These are phyloP conservation scores for Phytopythium sindhum DNA, from an alignment of 352 stramenopile genomes.

Conservation along the genomic window DNA sequence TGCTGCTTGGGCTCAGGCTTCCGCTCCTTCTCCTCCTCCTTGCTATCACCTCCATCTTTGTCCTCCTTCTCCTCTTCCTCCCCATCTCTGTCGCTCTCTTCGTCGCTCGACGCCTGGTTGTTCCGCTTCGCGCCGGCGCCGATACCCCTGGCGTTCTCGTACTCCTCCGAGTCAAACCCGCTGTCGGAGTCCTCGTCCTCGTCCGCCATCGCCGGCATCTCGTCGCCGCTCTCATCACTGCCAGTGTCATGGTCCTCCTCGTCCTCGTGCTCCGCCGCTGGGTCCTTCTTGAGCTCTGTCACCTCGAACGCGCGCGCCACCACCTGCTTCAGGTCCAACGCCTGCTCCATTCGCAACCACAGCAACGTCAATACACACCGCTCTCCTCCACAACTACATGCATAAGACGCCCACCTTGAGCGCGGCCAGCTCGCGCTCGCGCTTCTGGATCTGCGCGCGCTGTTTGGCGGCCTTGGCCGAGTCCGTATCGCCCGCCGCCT, in stretches of 20 bases:
- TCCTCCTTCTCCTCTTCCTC: background rate
- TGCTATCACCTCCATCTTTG: background rate
- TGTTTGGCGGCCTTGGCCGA: slow-evolving; percentile 16
- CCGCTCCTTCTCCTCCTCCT: background rate
- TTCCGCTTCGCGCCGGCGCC: background rate
- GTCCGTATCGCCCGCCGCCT: slow-evolving; percentile 1
- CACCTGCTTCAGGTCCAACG: slow-evolving; percentile 46
- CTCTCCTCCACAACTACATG: background rate
- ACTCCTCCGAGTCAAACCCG: slow-evolving; percentile 43
- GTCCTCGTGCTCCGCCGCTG: slow-evolving; percentile 19
- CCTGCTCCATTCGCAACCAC: background rate
- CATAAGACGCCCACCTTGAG: slow-evolving; percentile 32
- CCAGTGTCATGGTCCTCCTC: slow-evolving; percentile 12
- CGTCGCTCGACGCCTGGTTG: slow-evolving; percentile 1
- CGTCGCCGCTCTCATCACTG: slow-evolving; percentile 10
- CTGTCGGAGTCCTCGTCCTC: slow-evolving; percentile 15
- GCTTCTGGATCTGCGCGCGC: slow-evolving; percentile 36
- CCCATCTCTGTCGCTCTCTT: slow-evolving; percentile 3
- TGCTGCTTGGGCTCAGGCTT: slow-evolving; percentile 16
- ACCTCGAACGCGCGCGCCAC: slow-evolving; percentile 35
- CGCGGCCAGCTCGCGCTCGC: slow-evolving; percentile 50
- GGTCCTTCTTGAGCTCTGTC: slow-evolving; percentile 35
- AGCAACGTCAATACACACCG: background rate
- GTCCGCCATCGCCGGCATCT: slow-evolving; percentile 13
- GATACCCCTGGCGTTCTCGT: slow-evolving; percentile 18